Conservation (phyloP, 768 basidiomycete species). For the Amanita polypyramis region DNA sequence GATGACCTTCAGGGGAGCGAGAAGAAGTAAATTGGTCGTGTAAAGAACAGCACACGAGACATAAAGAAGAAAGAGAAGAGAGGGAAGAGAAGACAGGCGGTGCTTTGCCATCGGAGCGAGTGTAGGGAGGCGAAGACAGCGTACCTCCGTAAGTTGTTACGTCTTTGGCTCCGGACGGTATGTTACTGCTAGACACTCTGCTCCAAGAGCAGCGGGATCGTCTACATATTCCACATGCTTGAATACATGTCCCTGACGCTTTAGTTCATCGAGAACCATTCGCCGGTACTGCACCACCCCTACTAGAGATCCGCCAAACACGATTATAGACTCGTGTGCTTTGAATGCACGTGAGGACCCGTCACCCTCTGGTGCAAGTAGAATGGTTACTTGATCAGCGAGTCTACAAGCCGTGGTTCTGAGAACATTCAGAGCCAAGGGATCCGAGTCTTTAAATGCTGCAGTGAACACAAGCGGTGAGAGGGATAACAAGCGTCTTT, state of each 20-base stretch:
- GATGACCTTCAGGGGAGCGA: constrained; percentile 10
- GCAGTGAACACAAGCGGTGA: constrained; percentile 70
- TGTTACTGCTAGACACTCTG: constrained; percentile 38
- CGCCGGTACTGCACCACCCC: constrained; percentile 51
- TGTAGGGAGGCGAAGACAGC: neutral
- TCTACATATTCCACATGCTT: constrained; percentile 54
- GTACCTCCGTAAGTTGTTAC: no score
- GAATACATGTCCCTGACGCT: constrained; percentile 50
- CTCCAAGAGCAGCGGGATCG: constrained; percentile 61
- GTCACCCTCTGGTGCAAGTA: constrained; percentile 31
- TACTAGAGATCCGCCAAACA: constrained; percentile 72
- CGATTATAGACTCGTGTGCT: constrained; percentile 50
- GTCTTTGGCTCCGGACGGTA: neutral
- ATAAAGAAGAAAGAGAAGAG: constrained; percentile 23
- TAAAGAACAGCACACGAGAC: constrained; percentile 30
- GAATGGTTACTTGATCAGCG: constrained; percentile 45
- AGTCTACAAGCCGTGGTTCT: constrained; percentile 39
- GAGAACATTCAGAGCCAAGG: constrained; percentile 53
- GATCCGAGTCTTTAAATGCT: constrained; percentile 60
- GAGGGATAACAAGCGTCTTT: constrained; percentile 68
- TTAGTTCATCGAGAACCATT: constrained; percentile 45
- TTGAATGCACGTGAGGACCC: constrained; percentile 28
- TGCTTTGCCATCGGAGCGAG: constrained; percentile 5
- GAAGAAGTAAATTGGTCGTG: constrained; percentile 24
- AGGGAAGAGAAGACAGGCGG: constrained; percentile 12